Conservation (phyloP, 2,329 filamentous ascomycete genomes). For the Cryphonectria japonica region DNA sequence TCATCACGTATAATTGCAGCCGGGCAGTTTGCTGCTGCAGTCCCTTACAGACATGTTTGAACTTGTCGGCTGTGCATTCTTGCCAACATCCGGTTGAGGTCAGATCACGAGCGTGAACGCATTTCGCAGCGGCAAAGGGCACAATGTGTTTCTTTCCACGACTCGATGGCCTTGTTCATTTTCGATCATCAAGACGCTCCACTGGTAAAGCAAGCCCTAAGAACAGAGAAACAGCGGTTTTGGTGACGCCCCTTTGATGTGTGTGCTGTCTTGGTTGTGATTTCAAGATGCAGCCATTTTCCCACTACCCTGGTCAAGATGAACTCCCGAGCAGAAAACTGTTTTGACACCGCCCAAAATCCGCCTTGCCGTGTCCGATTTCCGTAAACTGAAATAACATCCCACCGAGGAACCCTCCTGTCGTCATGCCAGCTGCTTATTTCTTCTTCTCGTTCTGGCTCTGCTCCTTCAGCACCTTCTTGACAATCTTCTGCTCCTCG, state of each 20-base stretch:
- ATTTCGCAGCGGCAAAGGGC: neutral
- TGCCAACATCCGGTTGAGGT: neutral
- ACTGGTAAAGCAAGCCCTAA: constrained; percentile 46
- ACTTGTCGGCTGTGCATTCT: neutral
- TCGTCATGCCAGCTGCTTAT: constrained; percentile 56
- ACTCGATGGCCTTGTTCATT: constrained; percentile 46
- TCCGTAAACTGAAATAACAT: constrained; percentile 36
- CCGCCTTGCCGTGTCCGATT: constrained; percentile 35
- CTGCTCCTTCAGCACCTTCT: constrained; percentile 99
- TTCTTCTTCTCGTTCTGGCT: constrained; percentile 74
- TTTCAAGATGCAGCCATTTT: constrained; percentile 50
- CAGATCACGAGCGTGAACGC: constrained; percentile 17
- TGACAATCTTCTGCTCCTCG: constrained; percentile 99
- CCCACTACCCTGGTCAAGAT: constrained; percentile 42
- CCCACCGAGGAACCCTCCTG: constrained; percentile 34
- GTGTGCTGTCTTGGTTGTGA: constrained; percentile 31
- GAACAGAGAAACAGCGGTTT: constrained; percentile 44
- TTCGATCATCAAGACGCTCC: constrained; percentile 51
- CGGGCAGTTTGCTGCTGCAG: too few relatives aligned
- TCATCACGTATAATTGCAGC: neutral
- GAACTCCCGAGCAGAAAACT: constrained; percentile 56
- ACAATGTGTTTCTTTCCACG: constrained; percentile 27
- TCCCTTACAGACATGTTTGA: neutral
- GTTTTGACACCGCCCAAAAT: constrained; percentile 44
- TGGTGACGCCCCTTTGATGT: constrained; percentile 24